Percentiles rank a stretch among this genome's conserved stretches.
Conservation (phyloP, 768 basidiomycete genomes). For the Podaxis sp. region DNA sequence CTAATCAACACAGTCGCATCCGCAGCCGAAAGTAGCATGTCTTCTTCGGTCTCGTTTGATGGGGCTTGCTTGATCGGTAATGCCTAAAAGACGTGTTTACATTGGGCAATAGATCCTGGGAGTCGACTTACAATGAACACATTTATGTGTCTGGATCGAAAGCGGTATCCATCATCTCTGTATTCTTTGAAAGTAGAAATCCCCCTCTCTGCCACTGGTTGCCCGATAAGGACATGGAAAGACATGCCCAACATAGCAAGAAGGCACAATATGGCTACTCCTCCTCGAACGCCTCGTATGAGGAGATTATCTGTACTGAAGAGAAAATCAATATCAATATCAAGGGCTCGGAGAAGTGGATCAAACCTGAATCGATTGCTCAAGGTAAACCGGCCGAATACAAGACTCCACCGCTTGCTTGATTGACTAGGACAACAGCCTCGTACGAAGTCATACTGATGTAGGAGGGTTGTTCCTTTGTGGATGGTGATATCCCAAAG, state of each 20-base stretch:
- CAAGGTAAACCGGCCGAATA: not conserved
- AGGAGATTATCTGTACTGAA: not conserved
- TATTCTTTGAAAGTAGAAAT: not conserved
- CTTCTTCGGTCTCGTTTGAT: too few relatives aligned
- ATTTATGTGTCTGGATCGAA: too few relatives aligned
- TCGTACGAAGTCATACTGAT: not conserved
- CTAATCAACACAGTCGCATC: too few relatives aligned
- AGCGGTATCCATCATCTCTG: not conserved
- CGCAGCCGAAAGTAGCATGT: too few relatives aligned
- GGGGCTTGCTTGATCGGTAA: too few relatives aligned
- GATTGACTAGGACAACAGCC: not conserved
- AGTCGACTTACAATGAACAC: too few relatives aligned
- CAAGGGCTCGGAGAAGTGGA: too few relatives aligned
- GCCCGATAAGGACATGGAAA: not conserved
- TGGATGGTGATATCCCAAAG: not conserved
- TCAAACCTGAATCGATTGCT: not conserved
- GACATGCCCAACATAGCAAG: not conserved
- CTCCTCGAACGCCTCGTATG: not conserved
- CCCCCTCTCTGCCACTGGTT: not conserved
- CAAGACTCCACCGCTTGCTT: not conserved
- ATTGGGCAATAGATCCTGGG: too few relatives aligned
- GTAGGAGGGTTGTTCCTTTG: not conserved
- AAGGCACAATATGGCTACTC: not conserved
- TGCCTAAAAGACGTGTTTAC: too few relatives aligned
- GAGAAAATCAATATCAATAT: too few relatives aligned